Evolutionary conservation across 2,329 filamentous ascomycete genomes (phyloP), one percentile per base, ranked within the genome.

Genomic region (Sordariomycetes sp.): DNA sequence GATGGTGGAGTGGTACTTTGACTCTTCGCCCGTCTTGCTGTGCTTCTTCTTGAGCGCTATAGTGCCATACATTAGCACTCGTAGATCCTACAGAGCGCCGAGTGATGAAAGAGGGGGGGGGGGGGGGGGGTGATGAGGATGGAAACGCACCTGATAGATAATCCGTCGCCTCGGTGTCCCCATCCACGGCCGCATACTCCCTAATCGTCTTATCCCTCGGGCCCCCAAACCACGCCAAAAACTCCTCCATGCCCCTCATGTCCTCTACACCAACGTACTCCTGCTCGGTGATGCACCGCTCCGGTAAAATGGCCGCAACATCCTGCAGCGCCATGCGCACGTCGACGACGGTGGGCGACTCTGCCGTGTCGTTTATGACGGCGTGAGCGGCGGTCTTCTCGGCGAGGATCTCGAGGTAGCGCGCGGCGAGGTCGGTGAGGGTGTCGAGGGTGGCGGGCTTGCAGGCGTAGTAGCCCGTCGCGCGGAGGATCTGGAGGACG

Each of bases 401-500:
- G 61, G 88, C 89, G 22, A 96, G 81, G 3, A 89, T 74, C 24
- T 82, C 74, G 59, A 97, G 74, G 70, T 96, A 95, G 62, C 88
- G 84, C 51, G 86, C 87, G 0, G 90, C 85, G 8, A 97, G 78
- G 70, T 96, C 90, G 15, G 90, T 88, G n/a, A 96, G 70, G 10
- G 88, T 85, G 72, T 97, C 91, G 58, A 96, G 77, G 7, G 95
- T 90, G 3, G 86, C 86, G 1, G 89, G 85, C 57, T 84, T 84
- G 55, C 90, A 88, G 50, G 86, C 79, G 68, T 95, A 89, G 73
- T 95, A 97, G 67, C 92, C 92, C 25, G 90, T 86, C 34, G 91
- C 89, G 66, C 92, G 90, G 55, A 97, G 83, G 65, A 95, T 92
- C 71, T 96, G 90, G 59, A 97, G 82, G 60, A 96, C 82, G 53